Base-by-base conservation (phyloP, 345 rosid genomes). In the Syzygium grande region DNA sequence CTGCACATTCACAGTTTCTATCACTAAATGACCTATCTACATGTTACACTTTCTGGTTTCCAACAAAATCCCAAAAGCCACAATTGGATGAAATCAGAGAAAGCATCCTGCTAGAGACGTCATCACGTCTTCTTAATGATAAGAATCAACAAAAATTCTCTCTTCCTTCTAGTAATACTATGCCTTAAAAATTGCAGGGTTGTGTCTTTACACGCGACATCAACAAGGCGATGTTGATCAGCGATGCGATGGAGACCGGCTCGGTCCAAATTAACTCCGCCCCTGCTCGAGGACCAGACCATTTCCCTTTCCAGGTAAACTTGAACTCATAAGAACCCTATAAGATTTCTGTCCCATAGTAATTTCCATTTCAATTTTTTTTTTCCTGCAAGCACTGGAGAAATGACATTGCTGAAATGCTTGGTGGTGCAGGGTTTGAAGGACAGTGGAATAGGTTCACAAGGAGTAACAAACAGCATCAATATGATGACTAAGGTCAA, bases 181-280 rank as follows among this genome's bases (percentile, higher is more conserved):
- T 73, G 80, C 80, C 46, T 84, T 84, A 51, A 78, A 49, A 68
- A 86, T 85, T 88, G 88, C 91, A 95, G 98, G 99, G 99, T 21
- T 98, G 99, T 88, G 94, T 96, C 12, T 98, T 98, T 91, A 98
- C 99, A 2, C 96, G 92, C 86, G 99, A 98, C 91, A 94, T 98
- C 86, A 97, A 95, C 89, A 98, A 96, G 88, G 99, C 99, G 22
- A 90, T 98, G 84, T 63, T 98, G 92, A 94, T 96, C 85, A 94
- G 99, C 85, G 99, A 98, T 51, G 99, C 99, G 77, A 98, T 98
- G 99, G 99, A 98, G 92, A 94, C 99, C 0, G 99, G 99, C n/a
- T 96, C 99, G 0, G 99, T 98, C 89, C 99, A 96, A 92, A 98
- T 98, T 84, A 98, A 98, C 95, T 98, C 99, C 2, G 99, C 99